phyloP scores from a whole-genome alignment of 176 grass and related monocot species.

The Typha latifolia region DNA sequence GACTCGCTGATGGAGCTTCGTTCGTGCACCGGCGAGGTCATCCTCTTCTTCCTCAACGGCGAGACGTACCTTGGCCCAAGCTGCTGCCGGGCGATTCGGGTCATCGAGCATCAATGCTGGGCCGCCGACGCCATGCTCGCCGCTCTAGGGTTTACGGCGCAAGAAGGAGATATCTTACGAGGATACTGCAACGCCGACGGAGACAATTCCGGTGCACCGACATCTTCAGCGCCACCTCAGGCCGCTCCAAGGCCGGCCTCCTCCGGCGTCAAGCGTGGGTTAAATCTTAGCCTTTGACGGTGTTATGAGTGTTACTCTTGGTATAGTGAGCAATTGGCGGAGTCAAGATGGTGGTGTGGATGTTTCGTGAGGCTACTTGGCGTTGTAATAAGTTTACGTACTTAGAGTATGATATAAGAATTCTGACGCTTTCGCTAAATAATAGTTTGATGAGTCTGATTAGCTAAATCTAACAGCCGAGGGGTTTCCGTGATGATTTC shows the following conservation, averaged over 20 bases:
- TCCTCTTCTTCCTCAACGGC: conserved; percentile 69
- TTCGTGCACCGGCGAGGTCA: conserved; percentile 70
- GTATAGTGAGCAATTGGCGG: too few species aligned
- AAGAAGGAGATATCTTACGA: conserved; percentile 66
- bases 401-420: too few species aligned
- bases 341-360: too few species aligned
- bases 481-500: too few species aligned
- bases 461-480: too few species aligned
- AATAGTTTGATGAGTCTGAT: too few species aligned
- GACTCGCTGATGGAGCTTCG: conserved; percentile 50
- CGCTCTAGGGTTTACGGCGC: conserved; percentile 46
- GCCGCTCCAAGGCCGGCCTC: background rate
- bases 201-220: background rate
- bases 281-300: too few species aligned
- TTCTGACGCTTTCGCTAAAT: too few species aligned
- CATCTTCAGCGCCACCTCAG: background rate
- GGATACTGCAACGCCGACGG: conserved; percentile 40
- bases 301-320: too few species aligned
- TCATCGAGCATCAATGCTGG: conserved; percentile 63
- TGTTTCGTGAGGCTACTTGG: too few species aligned
- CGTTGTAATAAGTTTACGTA: too few species aligned
- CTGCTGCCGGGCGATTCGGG: conserved; percentile 55
- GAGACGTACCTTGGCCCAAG: conserved; percentile 53
- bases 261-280: background rate
- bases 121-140: conserved; percentile 59